Evolutionary conservation across 768 basidiomycete species (phyloP).

Genomic region (Suillus americanus): DNA sequence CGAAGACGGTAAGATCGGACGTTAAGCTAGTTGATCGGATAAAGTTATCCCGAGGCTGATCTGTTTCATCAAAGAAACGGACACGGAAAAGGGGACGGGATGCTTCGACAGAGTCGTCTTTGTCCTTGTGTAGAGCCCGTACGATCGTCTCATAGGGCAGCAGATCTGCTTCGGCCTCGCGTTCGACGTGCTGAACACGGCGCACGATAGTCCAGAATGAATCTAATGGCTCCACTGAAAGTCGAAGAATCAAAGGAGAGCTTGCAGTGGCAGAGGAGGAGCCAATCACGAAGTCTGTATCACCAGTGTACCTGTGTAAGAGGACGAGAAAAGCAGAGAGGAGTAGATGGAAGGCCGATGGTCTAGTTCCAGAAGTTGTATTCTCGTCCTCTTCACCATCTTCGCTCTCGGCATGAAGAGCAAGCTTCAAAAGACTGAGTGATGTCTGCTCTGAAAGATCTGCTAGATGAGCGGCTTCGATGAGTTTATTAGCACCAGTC

Average conservation of each 20-base stretch:
- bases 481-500: constrained; percentile 65
- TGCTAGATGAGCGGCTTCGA: constrained; percentile 79
- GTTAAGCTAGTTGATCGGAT: constrained; percentile 79
- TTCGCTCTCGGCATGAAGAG: constrained; percentile 63
- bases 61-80: constrained; percentile 94
- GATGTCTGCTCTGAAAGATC: constrained; percentile 75
- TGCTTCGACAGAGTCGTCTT: constrained; percentile 54
- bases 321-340: constrained; percentile 90
- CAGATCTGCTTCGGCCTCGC: constrained; percentile 77
- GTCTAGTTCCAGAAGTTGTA: constrained; percentile 37
- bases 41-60: constrained; percentile 68
- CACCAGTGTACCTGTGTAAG: constrained; percentile 92
- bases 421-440: constrained; percentile 79
- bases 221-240: constrained; percentile 81
- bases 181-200: constrained; percentile 81
- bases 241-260: constrained; percentile 80
- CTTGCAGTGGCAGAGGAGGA: constrained; percentile 76
- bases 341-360: constrained; percentile 89
- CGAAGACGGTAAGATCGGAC: constrained; percentile 91
- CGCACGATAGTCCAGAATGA: constrained; percentile 88
- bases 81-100: constrained; percentile 80
- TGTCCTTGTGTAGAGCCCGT: constrained; percentile 63
- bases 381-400: constrained; percentile 50
- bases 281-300: constrained; percentile 90
- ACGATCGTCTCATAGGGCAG: constrained; percentile 81